A percentile compares a stretch with the other conserved stretches of the same genome.
Evolutionary conservation across 2,329 filamentous ascomycete species (phyloP).

Genomic region (Diaporthe velutina): DNA sequence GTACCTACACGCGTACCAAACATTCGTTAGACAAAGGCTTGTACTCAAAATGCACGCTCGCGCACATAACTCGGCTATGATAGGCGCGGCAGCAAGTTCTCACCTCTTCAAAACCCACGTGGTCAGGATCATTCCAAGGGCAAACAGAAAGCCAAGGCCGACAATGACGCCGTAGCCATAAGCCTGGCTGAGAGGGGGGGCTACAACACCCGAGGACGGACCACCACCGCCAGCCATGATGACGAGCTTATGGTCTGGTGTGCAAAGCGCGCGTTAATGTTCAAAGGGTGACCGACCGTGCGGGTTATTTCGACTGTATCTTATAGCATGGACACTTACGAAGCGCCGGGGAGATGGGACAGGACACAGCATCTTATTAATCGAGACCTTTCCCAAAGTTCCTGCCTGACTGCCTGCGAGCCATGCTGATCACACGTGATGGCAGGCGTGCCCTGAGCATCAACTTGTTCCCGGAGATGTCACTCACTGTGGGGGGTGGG

Average conservation of each 20-base stretch:
- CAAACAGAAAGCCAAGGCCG: conserved; percentile 80
- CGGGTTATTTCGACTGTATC: too few relatives aligned
- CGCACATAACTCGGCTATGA: too few relatives aligned
- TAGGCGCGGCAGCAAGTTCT: not conserved
- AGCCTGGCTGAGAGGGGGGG: conserved; percentile 13
- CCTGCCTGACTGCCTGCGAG: too few relatives aligned
- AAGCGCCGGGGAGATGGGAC: too few relatives aligned
- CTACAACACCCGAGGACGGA: not conserved
- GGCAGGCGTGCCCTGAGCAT: too few relatives aligned
- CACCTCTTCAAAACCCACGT: conserved; percentile 4
- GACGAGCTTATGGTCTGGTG: not conserved
- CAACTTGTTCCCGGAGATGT: not conserved
- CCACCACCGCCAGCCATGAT: conserved; percentile 6
- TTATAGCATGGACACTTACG: too few relatives aligned
- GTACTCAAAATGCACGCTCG: too few relatives aligned
- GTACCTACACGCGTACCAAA: conserved; percentile 44
- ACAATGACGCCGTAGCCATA: conserved; percentile 82
- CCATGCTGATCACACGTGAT: too few relatives aligned
- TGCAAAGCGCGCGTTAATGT: not conserved
- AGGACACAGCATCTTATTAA: not conserved
- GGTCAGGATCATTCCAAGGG: conserved; percentile 62
- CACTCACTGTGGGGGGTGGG: not conserved
- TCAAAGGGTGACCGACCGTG: not conserved
- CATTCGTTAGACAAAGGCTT: not conserved
- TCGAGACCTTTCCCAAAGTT: not conserved